A percentile compares a stretch with the other conserved stretches of the same genome.
Conservation (phyloP, 2,329 filamentous ascomycete genomes). For the Colletotrichum musae region DNA sequence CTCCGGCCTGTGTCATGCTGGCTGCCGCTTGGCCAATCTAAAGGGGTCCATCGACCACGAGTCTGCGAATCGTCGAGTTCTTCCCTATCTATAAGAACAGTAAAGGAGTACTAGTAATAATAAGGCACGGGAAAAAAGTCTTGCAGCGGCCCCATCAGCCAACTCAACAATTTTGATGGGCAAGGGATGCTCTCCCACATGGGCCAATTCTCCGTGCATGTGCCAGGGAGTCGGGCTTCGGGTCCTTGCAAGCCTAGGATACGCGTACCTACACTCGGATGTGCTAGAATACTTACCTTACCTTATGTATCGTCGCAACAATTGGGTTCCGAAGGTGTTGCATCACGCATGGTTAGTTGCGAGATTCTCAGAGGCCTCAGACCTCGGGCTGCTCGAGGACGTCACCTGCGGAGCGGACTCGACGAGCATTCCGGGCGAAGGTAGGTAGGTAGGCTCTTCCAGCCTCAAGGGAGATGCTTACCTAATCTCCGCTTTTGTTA, state of each 20-base stretch:
- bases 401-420: too few relatives aligned
- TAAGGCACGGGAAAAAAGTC: not conserved
- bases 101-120: not conserved
- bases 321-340: too few relatives aligned
- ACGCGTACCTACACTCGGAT: not conserved
- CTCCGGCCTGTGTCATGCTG: not conserved
- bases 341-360: too few relatives aligned
- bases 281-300: too few relatives aligned
- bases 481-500: too few relatives aligned
- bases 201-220: not conserved
- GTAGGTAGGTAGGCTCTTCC: too few relatives aligned
- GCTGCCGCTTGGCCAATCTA: conserved; percentile 15
- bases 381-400: too few relatives aligned
- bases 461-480: too few relatives aligned
- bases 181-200: conserved; percentile 26
- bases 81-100: not conserved
- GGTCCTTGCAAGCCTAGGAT: conserved; percentile 5
- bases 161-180: conserved; percentile 34
- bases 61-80: not conserved
- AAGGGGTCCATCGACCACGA: conserved; percentile 12
- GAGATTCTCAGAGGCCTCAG: too few relatives aligned
- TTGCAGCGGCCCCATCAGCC: conserved; percentile 10
- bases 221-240: not conserved
- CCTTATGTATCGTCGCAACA: too few relatives aligned
- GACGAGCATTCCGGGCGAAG: too few relatives aligned